Conservation (phyloP, 1,139 yeast species). For the Ogataea hybrid region DNA sequence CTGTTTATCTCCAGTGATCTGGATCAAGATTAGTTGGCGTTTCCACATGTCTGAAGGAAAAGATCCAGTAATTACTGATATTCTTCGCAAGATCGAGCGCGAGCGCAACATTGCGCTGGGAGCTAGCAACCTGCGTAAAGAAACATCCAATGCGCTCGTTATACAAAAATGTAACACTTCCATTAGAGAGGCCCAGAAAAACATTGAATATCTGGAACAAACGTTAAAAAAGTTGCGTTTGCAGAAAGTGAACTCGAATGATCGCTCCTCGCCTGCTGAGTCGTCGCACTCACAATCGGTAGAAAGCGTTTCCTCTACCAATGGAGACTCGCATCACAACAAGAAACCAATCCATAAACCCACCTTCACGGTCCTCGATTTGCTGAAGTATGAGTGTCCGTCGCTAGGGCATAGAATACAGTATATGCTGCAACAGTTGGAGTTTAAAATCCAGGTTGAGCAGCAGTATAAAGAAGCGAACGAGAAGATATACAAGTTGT, state of each 20-base stretch:
- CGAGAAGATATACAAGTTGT: conserved; percentile 80
- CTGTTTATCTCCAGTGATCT: conserved; percentile 2
- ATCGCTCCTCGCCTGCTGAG: conserved; percentile 2
- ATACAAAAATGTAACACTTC: conserved; percentile 90
- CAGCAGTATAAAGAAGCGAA: conserved; percentile 91
- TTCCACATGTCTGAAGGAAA: conserved; percentile 14
- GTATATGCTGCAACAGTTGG: conserved; percentile 91
- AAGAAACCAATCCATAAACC: conserved; percentile 34
- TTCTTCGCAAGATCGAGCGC: conserved; percentile 78
- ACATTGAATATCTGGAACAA: conserved; percentile 82
- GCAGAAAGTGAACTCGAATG: conserved; percentile 28
- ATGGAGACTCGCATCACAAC: neutral
- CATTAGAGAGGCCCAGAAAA: conserved; percentile 87
- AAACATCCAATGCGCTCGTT: conserved; percentile 74
- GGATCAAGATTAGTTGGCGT: conserved; percentile 10
- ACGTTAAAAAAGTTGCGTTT: conserved; percentile 62
- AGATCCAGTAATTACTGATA: conserved; percentile 48
- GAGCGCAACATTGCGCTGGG: conserved; percentile 88
- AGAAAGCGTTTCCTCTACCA: conserved; percentile 1
- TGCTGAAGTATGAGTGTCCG: conserved; percentile 90
- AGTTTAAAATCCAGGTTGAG: conserved; percentile 90
- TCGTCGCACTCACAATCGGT: conserved; percentile 1
- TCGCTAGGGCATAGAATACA: conserved; percentile 94
- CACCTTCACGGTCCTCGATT: conserved; percentile 65
- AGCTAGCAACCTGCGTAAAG: conserved; percentile 74